These are phyloP conservation scores for Coemansia interrupta DNA, from an alignment of 192 early-diverging fungal genomes.

Conservation along the genomic window DNA sequence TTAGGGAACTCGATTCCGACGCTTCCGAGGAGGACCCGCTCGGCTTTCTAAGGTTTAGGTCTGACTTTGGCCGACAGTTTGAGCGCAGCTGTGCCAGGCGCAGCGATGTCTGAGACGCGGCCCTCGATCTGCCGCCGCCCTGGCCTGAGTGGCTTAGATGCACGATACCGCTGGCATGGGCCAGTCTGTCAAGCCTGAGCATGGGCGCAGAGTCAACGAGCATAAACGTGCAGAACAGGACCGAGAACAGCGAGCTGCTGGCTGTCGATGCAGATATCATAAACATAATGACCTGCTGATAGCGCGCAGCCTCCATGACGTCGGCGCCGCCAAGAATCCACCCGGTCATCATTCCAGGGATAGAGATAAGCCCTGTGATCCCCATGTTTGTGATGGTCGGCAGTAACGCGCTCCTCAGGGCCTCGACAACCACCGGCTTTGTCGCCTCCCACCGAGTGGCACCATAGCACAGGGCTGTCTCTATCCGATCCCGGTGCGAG, in stretches of 20 bases:
- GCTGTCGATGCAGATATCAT: conserved; percentile 76
- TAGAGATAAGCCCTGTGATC: conserved; percentile 81
- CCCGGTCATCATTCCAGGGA: conserved; percentile 87
- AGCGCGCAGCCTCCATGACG: conserved; percentile 73
- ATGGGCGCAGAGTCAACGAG: conserved; percentile 30
- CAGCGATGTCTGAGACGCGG: conserved; percentile 1
- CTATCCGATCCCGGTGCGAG: conserved; percentile 53
- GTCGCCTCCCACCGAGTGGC: conserved; percentile 79
- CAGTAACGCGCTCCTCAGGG: conserved; percentile 69
- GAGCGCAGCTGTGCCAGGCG: conserved; percentile 33
- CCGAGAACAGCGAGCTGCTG: conserved; percentile 57
- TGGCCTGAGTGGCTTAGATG: not conserved
- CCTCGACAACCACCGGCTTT: conserved; percentile 67
- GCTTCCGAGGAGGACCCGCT: conserved; percentile 1
- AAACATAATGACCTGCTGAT: conserved; percentile 83
- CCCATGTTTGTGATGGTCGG: conserved; percentile 79
- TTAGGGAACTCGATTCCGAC: not conserved
- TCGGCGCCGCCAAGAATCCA: conserved; percentile 81
- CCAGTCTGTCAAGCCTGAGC: conserved; percentile 34
- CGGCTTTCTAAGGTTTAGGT: conserved; percentile 13
- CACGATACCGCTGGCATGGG: conserved; percentile 1
- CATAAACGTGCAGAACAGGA: conserved; percentile 39
- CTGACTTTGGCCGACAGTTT: conserved; percentile 40
- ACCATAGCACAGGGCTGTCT: conserved; percentile 67
- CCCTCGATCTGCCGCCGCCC: not conserved